Base-by-base conservation (phyloP, 2,329 filamentous ascomycete species). In the Tolypocladium amazonense region DNA sequence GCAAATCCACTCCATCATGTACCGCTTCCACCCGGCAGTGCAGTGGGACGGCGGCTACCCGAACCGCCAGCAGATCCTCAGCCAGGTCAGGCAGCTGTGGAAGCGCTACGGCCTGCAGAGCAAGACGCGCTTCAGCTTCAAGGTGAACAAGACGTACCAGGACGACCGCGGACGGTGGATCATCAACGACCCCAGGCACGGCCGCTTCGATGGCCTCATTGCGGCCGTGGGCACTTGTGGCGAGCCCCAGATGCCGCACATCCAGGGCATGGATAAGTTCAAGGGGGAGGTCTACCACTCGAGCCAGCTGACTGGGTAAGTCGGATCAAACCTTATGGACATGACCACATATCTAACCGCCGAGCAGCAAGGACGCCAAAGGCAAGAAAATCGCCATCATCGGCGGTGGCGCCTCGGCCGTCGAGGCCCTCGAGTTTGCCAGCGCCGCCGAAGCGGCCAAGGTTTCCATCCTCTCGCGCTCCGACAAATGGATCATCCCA, bases 401-500 rank as follows among this genome's bases (percentile, higher is more conserved):
- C 60, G 90, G 90, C 4, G 89, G 89, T 8, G 90, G 90, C 1
- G 90, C 90, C 18, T 90, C 86, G 58, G 90, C 90, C 3, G 87
- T 95, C 5, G 90, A 95, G 70, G 89, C 89, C 0, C 78, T 95
- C 33, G 90, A 95, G 68, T 95, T 90, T 65, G 89, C 89, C 1
- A 82, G 86, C 14, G 76, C 83, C 15, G 81, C 85, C 50, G 79
- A 85, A 4, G 90, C 89, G 0, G 76, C 77, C 9, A 85, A 90
- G 67, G 86, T 87, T 0, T 86, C 85, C 60, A 86, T 95, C 37
- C 80, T 95, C 12, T 85, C 90, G 0, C 81, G 90, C 27, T 89
- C 85, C 18, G 89, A 93, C 66, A 94, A 93, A 71, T 93, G 89
- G 90, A 90, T 94, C 63, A 92, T 93, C 58, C 90, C 90, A 0